Evolutionary conservation across 1,284 basidiomycete genomes (phyloP).

Genomic region (Trametes pubescens): DNA sequence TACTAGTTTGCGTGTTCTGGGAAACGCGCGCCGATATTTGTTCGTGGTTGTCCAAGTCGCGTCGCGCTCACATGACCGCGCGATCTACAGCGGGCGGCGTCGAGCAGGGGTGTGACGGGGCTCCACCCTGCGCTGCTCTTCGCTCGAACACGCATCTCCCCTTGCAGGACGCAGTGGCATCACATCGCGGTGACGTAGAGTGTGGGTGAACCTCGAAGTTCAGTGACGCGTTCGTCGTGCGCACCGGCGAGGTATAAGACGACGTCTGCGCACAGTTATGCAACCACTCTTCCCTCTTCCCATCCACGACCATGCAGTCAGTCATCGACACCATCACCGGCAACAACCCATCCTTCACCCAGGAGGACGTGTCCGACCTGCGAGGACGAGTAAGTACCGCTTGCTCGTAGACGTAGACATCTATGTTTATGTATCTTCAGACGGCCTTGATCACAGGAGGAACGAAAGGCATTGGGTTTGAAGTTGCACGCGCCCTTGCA

Average conservation of each 20-base stretch:
- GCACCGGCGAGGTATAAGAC: background rate
- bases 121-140: background rate
- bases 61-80: conserved; percentile 10
- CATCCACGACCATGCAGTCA: background rate
- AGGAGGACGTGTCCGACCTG: conserved; percentile 4
- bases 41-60: too few species aligned
- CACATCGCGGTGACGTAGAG: background rate
- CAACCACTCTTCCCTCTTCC: background rate
- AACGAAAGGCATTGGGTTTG: conserved; percentile 51
- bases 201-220: too few species aligned
- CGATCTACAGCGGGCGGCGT: too few species aligned
- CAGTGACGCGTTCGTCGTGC: background rate
- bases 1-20: too few species aligned
- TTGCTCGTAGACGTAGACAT: background rate
- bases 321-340: background rate
- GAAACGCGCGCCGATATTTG: too few species aligned
- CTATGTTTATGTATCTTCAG: conserved; percentile 17
- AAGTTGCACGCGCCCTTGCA: conserved; percentile 49
- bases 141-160: too few species aligned
- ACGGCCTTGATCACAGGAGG: conserved; percentile 53
- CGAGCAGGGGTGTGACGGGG: too few species aligned
- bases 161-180: background rate
- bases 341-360: background rate
- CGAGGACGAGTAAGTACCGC: background rate
- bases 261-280: background rate